A percentile compares a stretch with the other conserved stretches of the same genome.
Evolutionary conservation across 345 rosid genomes (phyloP).

Genomic region (Viola odorata): DNA sequence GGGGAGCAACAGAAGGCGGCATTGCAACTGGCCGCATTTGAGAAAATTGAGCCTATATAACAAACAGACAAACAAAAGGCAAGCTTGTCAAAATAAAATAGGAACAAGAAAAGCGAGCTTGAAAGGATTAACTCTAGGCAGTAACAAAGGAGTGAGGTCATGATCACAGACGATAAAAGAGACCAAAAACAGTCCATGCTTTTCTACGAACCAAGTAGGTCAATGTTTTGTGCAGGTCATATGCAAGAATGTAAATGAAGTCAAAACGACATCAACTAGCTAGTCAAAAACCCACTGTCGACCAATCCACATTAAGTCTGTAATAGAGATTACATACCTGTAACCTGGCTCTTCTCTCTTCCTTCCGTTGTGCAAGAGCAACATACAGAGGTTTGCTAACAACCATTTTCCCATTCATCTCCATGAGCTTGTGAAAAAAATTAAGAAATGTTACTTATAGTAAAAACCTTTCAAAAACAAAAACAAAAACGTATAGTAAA

Average conservation of each 20-base stretch:
- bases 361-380: conserved; percentile 27
- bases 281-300: background rate
- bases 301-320: background rate
- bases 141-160: too few species aligned
- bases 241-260: background rate
- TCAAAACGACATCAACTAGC: background rate
- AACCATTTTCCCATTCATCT: conserved; percentile 28
- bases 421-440: conserved; percentile 4
- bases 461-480: background rate
- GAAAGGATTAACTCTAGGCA: background rate
- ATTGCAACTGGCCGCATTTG: conserved; percentile 22
- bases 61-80: background rate
- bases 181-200: too few species aligned
- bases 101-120: background rate
- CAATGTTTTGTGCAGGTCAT: too few species aligned
- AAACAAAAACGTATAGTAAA: background rate
- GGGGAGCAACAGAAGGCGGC: conserved; percentile 19
- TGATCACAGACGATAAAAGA: too few species aligned
- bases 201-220: too few species aligned
- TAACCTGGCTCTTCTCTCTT: conserved; percentile 22
- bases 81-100: background rate
- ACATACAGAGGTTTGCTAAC: conserved; percentile 25
- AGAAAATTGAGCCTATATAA: conserved; percentile 23
- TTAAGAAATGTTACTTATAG: background rate
- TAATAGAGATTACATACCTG: conserved; percentile 6